Base-by-base conservation (phyloP, 441 rosid genomes). In the Macaranga tanarius region DNA sequence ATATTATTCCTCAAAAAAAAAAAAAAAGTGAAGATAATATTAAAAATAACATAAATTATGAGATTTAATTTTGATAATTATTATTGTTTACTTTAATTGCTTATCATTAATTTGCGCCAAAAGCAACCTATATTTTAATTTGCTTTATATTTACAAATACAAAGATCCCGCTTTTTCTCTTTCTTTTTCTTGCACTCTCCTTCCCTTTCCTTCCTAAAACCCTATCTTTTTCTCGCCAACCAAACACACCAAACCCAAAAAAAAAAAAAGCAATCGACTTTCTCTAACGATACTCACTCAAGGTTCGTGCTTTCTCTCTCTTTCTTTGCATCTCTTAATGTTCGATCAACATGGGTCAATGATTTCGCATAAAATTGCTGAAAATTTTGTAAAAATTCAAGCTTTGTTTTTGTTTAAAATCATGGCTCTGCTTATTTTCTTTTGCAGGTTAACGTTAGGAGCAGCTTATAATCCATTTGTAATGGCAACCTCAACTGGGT, bases 401-500 rank as follows among this genome's bases (percentile, higher is more conserved):
- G 31, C 31, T 40, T 40, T 40, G 44, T 13, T 55, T 23, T 11
- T 11, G n/a, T 40, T 20, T 19, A 28, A 3, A 28, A 28, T 28
- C 31, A 28, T 55, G 38, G 15, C 50, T 57, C 31, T 28, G 31
- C 1, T 28, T 48, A 1, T 13, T 20, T 65, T 57, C n/a, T 15
- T 3, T 20, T 55, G 55, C 10, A 25, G 7, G 76, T 64, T 31
- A 10, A 10, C 38, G 52, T 48, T 25, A 1, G 8, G 47, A 58
- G 34, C 10, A 26, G 12, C 3, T 17, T 67, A 10, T 58, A 45
- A 15, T 31, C 23, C 48, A 45, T 45, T 48, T 13, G 42, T 5
- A 57, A 79, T 82, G 83, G 73, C 87, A 65, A 38, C 81, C 22
- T 71, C 88, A 12, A 65, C 72, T 28, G 77, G 83, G 7, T 83